A percentile compares a stretch with the other conserved stretches of the same genome.
phyloP scores from a whole-genome alignment of 75 land plant species.

The Selaginella tamariscina region DNA sequence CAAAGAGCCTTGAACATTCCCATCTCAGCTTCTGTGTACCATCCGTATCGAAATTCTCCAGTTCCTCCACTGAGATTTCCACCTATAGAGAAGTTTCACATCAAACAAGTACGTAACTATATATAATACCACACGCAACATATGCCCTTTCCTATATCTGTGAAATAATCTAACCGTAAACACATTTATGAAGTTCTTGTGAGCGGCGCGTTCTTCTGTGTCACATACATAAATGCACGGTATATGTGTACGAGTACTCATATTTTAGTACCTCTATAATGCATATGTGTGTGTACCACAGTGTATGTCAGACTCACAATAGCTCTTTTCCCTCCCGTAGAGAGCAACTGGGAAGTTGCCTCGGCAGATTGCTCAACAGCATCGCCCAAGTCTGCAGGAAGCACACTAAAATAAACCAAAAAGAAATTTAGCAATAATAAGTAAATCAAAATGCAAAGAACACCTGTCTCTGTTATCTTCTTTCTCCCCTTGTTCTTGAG shows the following conservation, averaged over 20 bases:
- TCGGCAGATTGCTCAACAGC: slow-evolving; percentile 71
- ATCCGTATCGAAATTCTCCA: slow-evolving; percentile 77
- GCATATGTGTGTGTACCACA: no score
- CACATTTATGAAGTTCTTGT: background rate
- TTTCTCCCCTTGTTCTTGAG: background rate
- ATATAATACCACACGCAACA: background rate
- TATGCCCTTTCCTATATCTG: background rate
- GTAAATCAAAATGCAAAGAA: background rate
- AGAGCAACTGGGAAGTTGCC: slow-evolving; percentile 50
- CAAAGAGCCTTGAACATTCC: slow-evolving; percentile 63
- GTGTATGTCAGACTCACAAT: slow-evolving; percentile 32
- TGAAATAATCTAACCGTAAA: background rate
- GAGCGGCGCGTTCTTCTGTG: background rate
- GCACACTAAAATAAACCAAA: slow-evolving; percentile 39
- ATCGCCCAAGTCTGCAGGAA: slow-evolving; percentile 71
- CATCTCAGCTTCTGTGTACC: slow-evolving; percentile 85
- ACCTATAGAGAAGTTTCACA: slow-evolving; percentile 33
- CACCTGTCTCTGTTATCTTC: background rate
- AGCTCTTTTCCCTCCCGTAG: slow-evolving; percentile 77
- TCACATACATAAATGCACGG: background rate
- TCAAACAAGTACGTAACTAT: background rate
- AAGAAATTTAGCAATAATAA: background rate
- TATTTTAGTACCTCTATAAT: background rate
- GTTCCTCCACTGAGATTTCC: slow-evolving; percentile 67
- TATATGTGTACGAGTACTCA: background rate